A percentile compares a stretch with the other conserved stretches of the same genome.
These are phyloP conservation scores for Malassezia psittaci DNA, from an alignment of 1,284 basidiomycete species.

Conservation along the genomic window DNA sequence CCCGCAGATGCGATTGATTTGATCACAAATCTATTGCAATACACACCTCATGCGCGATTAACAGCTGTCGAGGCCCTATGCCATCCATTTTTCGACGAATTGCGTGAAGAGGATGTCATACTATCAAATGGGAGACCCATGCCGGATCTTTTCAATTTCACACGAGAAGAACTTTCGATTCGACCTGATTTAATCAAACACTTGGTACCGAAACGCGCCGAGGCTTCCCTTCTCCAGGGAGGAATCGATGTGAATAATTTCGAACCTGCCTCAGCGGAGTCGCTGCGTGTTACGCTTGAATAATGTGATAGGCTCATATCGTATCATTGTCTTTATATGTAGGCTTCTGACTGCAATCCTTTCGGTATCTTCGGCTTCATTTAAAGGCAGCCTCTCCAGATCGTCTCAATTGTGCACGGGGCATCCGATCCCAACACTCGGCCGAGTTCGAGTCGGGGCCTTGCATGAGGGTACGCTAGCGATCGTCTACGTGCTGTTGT, in stretches of 20 bases:
- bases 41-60: slow-evolving; percentile 84
- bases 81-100: slow-evolving; percentile 95
- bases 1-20: slow-evolving; percentile 90
- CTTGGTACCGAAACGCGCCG: slow-evolving; percentile 79
- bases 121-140: slow-evolving; percentile 96
- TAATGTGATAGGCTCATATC: slow-evolving; percentile 12
- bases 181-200: slow-evolving; percentile 84
- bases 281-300: slow-evolving; percentile 46
- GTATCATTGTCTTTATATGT: too few relatives aligned
- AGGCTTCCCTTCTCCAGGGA: slow-evolving; percentile 73
- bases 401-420: not conserved
- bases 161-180: slow-evolving; percentile 88
- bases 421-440: not conserved
- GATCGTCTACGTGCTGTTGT: too few relatives aligned
- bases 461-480: too few relatives aligned
- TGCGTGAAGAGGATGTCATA: slow-evolving; percentile 65
- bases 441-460: not conserved
- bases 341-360: too few relatives aligned
- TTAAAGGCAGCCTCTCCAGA: too few relatives aligned
- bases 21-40: slow-evolving; percentile 87
- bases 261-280: slow-evolving; percentile 49
- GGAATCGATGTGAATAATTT: slow-evolving; percentile 82
- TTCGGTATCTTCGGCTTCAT: too few relatives aligned
- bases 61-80: slow-evolving; percentile 72
- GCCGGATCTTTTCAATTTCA: slow-evolving; percentile 89